A percentile compares a stretch with the other conserved stretches of the same genome.
Conservation (phyloP, 192 early-diverging fungal species). For the Haplosporangium gracile region DNA sequence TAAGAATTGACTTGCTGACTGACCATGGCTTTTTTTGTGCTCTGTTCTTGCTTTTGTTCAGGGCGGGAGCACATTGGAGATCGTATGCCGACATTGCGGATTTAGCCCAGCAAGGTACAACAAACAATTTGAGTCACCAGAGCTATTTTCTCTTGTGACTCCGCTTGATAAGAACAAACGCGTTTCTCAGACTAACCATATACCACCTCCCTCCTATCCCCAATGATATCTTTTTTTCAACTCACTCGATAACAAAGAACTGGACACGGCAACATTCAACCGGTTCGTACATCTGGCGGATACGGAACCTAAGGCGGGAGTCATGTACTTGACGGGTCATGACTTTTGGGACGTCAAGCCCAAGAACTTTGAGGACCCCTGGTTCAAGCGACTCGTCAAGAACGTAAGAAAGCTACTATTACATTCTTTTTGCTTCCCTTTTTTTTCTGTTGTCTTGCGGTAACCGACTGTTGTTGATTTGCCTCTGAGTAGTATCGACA, state of each 20-base stretch:
- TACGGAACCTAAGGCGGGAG: conserved; percentile 57
- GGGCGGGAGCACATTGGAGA: conserved; percentile 65
- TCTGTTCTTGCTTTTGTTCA: background rate
- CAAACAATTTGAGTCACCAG: background rate
- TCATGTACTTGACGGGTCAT: conserved; percentile 64
- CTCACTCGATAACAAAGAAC: conserved; percentile 20
- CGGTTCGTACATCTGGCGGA: conserved; percentile 56
- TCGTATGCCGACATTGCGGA: conserved; percentile 61
- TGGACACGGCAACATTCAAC: conserved; percentile 54
- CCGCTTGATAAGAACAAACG: background rate
- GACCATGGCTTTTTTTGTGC: background rate
- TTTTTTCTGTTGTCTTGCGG: background rate
- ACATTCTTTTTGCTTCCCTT: background rate
- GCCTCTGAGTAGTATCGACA: conserved; percentile 52
- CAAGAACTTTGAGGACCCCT: conserved; percentile 69
- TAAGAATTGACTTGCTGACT: background rate
- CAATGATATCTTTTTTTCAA: background rate
- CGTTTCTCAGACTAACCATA: background rate
- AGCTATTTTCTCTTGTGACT: background rate
- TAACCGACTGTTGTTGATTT: background rate
- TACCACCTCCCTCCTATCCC: background rate
- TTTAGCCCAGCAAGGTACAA: conserved; percentile 58
- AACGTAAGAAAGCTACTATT: conserved; percentile 53
- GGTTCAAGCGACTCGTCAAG: conserved; percentile 67
- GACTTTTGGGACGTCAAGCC: conserved; percentile 71